phyloP scores from a whole-genome alignment of 192 early-diverging fungal genomes.

The Physocladia obscura region DNA sequence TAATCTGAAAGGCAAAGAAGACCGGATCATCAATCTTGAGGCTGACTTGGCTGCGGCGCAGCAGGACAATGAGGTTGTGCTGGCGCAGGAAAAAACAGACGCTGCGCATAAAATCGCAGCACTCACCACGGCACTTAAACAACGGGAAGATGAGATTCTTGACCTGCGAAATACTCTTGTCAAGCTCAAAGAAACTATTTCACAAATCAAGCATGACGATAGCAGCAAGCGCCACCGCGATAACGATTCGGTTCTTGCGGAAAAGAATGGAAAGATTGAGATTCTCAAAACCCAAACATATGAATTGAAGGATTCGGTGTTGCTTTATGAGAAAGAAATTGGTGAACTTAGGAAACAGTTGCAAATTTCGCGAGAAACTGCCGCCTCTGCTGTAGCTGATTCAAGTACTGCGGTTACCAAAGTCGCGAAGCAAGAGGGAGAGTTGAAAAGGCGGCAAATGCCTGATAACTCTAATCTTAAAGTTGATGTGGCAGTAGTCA shows the following conservation, averaged over 20 bases:
- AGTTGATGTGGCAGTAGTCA: not conserved
- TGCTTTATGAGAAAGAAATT: conserved; percentile 3
- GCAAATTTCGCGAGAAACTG: no score
- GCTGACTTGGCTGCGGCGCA: not conserved
- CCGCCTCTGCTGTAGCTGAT: conserved; percentile 15
- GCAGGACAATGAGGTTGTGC: not conserved
- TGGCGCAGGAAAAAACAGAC: not conserved
- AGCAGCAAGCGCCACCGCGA: not conserved
- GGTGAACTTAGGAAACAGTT: conserved; percentile 20
- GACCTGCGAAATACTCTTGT: not conserved
- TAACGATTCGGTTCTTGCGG: not conserved
- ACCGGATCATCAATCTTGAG: conserved; percentile 8
- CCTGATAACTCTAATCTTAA: not conserved
- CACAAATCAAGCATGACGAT: not conserved
- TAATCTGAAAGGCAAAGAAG: conserved; percentile 17
- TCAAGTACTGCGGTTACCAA: not conserved
- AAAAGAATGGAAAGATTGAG: not conserved
- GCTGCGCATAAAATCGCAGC: not conserved
- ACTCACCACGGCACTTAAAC: not conserved
- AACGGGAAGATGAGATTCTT: not conserved
- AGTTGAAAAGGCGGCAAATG: not conserved
- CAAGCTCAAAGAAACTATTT: not conserved
- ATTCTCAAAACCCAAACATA: not conserved
- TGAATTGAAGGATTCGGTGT: conserved; percentile 4
- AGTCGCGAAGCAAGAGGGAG: not conserved